Evolutionary conservation across 2,329 filamentous ascomycete genomes (phyloP).

Genomic region (Monilinia aucupariae): DNA sequence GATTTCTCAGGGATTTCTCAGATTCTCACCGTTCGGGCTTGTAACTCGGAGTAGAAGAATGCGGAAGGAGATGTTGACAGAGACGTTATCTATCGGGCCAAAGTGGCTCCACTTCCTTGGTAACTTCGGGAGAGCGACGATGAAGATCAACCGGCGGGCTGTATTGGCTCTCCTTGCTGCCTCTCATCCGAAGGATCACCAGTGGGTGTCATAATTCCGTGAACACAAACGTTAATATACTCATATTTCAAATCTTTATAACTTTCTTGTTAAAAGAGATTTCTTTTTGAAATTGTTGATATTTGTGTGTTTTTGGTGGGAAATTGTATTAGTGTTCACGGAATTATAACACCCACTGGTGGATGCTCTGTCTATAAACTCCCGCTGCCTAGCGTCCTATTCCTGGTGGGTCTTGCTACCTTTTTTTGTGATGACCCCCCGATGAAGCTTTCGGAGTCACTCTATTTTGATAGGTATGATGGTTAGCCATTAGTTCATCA

Average conservation of each 20-base stretch:
- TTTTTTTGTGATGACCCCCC: background rate
- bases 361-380: background rate
- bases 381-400: background rate
- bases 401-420: background rate
- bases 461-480: background rate
- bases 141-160: background rate
- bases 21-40: background rate
- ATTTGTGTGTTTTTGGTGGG: too few species aligned
- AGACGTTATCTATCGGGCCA: background rate
- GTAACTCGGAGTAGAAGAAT: background rate
- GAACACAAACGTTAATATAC: too few species aligned
- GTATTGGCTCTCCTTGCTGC: background rate
- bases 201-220: too few species aligned
- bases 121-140: background rate
- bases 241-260: too few species aligned
- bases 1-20: background rate
- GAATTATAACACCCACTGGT: too few species aligned
- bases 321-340: too few species aligned
- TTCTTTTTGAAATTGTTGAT: too few species aligned
- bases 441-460: constrained; percentile 3
- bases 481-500: background rate
- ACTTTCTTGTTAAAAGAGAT: too few species aligned
- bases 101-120: background rate
- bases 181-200: background rate
- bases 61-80: background rate